phyloP scores from a whole-genome alignment of 495 filamentous ascomycete species.

The Physcia stellaris region DNA sequence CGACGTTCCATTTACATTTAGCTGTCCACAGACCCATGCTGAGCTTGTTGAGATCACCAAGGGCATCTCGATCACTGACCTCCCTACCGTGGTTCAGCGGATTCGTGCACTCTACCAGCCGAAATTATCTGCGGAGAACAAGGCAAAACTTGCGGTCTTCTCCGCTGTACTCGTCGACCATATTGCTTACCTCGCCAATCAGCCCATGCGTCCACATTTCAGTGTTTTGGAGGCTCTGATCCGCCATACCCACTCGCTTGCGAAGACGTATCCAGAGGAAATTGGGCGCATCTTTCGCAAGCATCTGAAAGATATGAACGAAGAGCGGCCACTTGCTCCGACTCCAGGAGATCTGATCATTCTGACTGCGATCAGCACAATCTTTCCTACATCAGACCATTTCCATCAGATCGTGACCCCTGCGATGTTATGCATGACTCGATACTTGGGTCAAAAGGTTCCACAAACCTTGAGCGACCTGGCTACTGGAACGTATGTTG shows the following conservation, averaged over 20 bases:
- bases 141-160: slow-evolving; percentile 64
- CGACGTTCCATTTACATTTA: slow-evolving; percentile 65
- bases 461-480: slow-evolving; percentile 50
- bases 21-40: slow-evolving; percentile 63
- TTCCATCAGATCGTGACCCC: slow-evolving; percentile 91
- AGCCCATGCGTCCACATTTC: slow-evolving; percentile 37
- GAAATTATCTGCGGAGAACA: slow-evolving; percentile 73
- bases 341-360: slow-evolving; percentile 64
- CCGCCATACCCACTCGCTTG: slow-evolving; percentile 74
- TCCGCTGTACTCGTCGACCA: slow-evolving; percentile 64
- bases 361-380: slow-evolving; percentile 65
- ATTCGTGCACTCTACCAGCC: slow-evolving; percentile 83
- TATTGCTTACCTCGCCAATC: slow-evolving; percentile 50
- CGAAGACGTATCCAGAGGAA: slow-evolving; percentile 64
- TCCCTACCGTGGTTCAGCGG: slow-evolving; percentile 70
- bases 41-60: slow-evolving; percentile 55
- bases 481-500: slow-evolving; percentile 61
- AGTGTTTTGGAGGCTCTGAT: slow-evolving; percentile 50
- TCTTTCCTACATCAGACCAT: slow-evolving; percentile 92
- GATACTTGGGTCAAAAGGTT: slow-evolving; percentile 67
- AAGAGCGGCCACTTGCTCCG: slow-evolving; percentile 43
- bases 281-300: slow-evolving; percentile 64
- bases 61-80: slow-evolving; percentile 41
- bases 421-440: slow-evolving; percentile 63
- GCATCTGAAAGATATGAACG: slow-evolving; percentile 52